Evolutionary conservation across 768 basidiomycete genomes (phyloP).

Genomic region (Pleurotus platypus): DNA sequence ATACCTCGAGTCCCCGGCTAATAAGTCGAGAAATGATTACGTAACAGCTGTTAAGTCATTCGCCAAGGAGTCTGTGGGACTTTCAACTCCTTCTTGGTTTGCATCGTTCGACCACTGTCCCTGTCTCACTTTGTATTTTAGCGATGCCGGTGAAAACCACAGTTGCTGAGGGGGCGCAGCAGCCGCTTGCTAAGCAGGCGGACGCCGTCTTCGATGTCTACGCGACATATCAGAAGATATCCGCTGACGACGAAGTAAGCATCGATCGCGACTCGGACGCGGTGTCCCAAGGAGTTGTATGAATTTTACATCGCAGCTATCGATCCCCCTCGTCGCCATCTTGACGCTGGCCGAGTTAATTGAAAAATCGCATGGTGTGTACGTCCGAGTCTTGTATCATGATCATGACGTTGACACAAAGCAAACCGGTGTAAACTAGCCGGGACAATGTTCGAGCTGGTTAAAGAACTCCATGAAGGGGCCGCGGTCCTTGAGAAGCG

Average conservation of each 20-base stretch:
- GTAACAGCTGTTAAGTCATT: background rate
- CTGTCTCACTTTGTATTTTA: background rate
- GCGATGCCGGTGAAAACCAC: background rate
- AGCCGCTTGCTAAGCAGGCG: slow-evolving; percentile 1
- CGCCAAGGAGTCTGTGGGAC: background rate
- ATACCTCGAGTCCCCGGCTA: too few relatives aligned
- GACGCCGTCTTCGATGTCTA: slow-evolving; percentile 32
- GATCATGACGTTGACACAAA: slow-evolving; percentile 7
- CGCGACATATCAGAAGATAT: slow-evolving; percentile 54
- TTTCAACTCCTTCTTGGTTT: slow-evolving; percentile 3
- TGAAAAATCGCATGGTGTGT: slow-evolving; percentile 70
- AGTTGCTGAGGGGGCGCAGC: background rate
- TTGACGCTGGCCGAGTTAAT: slow-evolving; percentile 80
- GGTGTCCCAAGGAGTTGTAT: background rate
- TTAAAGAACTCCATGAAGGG: slow-evolving; percentile 76
- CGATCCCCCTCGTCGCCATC: slow-evolving; percentile 86
- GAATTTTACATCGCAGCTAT: slow-evolving; percentile 43
- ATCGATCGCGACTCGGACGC: background rate
- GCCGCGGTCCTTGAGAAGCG: slow-evolving; percentile 58
- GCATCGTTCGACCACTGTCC: background rate
- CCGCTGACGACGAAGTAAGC: slow-evolving; percentile 64
- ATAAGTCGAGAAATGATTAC: too few relatives aligned
- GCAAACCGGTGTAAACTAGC: slow-evolving; percentile 37
- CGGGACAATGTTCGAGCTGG: slow-evolving; percentile 91
- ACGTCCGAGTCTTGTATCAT: background rate